Evolutionary conservation across 495 filamentous ascomycete genomes (phyloP).

Genomic region (Lasiosphaeria hispida): DNA sequence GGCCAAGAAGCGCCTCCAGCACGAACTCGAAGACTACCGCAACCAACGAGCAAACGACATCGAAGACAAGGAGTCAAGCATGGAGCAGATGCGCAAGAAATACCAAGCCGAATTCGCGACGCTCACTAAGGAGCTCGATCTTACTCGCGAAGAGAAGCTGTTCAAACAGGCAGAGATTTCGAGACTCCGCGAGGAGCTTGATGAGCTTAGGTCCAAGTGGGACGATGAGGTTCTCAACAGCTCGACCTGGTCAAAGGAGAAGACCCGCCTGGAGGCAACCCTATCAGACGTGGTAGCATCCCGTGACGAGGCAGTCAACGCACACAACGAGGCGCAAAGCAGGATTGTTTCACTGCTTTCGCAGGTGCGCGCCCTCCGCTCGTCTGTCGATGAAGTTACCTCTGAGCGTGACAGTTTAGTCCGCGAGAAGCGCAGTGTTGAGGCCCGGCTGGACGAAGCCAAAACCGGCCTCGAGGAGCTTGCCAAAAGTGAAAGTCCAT

Average conservation of each 20-base stretch:
- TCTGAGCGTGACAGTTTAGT: slow-evolving; percentile 80
- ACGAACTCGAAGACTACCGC: slow-evolving; percentile 96
- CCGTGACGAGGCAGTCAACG: slow-evolving; percentile 85
- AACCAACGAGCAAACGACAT: slow-evolving; percentile 93
- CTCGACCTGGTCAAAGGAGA: slow-evolving; percentile 98
- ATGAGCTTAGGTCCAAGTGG: slow-evolving; percentile 94
- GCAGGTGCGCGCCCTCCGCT: slow-evolving; percentile 84
- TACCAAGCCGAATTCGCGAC: slow-evolving; percentile 91
- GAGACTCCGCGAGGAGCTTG: slow-evolving; percentile 86
- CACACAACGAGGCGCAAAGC: slow-evolving; percentile 92
- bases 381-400: slow-evolving; percentile 79
- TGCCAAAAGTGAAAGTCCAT: slow-evolving; percentile 79
- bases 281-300: slow-evolving; percentile 86
- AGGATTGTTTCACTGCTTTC: slow-evolving; percentile 86
- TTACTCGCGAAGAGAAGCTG: slow-evolving; percentile 81
- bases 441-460: slow-evolving; percentile 83
- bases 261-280: slow-evolving; percentile 84
- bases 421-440: slow-evolving; percentile 87
- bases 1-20: slow-evolving; percentile 91
- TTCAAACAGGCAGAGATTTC: slow-evolving; percentile 63
- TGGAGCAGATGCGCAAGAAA: slow-evolving; percentile 97
- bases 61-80: slow-evolving; percentile 91
- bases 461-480: slow-evolving; percentile 90
- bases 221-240: slow-evolving; percentile 98
- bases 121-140: slow-evolving; percentile 85